Conservation (phyloP, 2,329 filamentous ascomycete genomes). For the Diplocarpon rosae region DNA sequence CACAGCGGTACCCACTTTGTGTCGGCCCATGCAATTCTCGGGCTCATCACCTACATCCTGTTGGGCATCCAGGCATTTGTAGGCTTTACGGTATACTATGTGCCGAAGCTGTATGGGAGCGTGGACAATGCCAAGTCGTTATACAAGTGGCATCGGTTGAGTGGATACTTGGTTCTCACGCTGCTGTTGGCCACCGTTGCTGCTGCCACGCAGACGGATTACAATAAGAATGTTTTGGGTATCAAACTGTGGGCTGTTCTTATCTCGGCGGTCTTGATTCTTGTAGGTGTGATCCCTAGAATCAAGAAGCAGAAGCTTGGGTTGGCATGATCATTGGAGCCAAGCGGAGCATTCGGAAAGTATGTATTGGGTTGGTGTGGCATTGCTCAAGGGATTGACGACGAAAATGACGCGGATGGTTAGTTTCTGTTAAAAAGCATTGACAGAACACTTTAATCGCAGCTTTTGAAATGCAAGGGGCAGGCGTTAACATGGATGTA, state of each 20-base stretch:
- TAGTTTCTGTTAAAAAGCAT: not conserved
- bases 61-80: slow-evolving; percentile 64
- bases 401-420: not conserved
- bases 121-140: slow-evolving; percentile 68
- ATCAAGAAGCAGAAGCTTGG: slow-evolving; percentile 78
- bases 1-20: slow-evolving; percentile 62
- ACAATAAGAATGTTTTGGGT: slow-evolving; percentile 54
- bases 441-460: not conserved
- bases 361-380: not conserved
- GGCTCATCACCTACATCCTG: slow-evolving; percentile 61
- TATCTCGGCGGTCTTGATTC: slow-evolving; percentile 51
- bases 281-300: slow-evolving; percentile 64
- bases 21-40: slow-evolving; percentile 71
- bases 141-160: slow-evolving; percentile 80
- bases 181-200: slow-evolving; percentile 64
- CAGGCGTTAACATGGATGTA: not conserved
- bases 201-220: slow-evolving; percentile 67
- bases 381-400: not conserved
- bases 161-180: slow-evolving; percentile 63
- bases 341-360: slow-evolving; percentile 13
- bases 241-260: slow-evolving; percentile 69
- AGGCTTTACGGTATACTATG: slow-evolving; percentile 73
- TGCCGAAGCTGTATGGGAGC: slow-evolving; percentile 64
- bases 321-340: slow-evolving; percentile 25
- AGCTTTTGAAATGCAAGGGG: not conserved